phyloP scores from a whole-genome alignment of 2,329 filamentous ascomycete genomes.

The Colletotrichum brevisporum region DNA sequence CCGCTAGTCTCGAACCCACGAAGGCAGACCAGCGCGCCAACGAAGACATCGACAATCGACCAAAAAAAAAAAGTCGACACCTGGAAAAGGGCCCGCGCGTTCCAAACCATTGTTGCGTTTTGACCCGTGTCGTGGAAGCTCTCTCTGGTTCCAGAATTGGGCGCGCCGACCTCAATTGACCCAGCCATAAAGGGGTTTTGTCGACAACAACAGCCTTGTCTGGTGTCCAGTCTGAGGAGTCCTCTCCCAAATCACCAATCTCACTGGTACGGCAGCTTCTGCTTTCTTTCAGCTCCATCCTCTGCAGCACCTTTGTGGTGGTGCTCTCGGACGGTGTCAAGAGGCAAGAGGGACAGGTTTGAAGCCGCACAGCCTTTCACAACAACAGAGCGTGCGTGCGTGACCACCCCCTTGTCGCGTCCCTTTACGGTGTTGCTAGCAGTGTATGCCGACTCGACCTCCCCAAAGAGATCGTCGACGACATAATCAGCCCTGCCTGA shows the following conservation, averaged over 20 bases:
- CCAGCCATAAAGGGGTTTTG: constrained; percentile 15
- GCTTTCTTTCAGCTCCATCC: constrained; percentile 16
- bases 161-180: constrained; percentile 22
- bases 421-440: constrained; percentile 25
- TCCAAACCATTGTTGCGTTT: constrained; percentile 22
- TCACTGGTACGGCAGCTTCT: constrained; percentile 16
- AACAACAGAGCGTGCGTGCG: constrained; percentile 28
- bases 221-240: constrained; percentile 8
- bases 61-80: constrained; percentile 3
- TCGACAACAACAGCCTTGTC: constrained; percentile 13
- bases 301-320: constrained; percentile 17
- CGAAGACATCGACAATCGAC: constrained; percentile 20
- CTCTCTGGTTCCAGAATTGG: constrained; percentile 1
- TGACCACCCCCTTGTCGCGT: constrained; percentile 33
- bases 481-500: constrained; percentile 18
- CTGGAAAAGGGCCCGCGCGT: constrained; percentile 27
- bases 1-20: constrained; percentile 31
- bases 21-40: constrained; percentile 27
- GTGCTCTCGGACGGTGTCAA: constrained; percentile 30
- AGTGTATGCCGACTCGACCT: constrained; percentile 21
- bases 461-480: constrained; percentile 27
- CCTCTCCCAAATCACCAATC: constrained; percentile 24
- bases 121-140: constrained; percentile 6
- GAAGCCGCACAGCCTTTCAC: constrained; percentile 37
- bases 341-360: constrained; percentile 28